These are phyloP conservation scores for Lasiodiplodia citricola DNA, from an alignment of 2,329 filamentous ascomycete species.

Conservation along the genomic window DNA sequence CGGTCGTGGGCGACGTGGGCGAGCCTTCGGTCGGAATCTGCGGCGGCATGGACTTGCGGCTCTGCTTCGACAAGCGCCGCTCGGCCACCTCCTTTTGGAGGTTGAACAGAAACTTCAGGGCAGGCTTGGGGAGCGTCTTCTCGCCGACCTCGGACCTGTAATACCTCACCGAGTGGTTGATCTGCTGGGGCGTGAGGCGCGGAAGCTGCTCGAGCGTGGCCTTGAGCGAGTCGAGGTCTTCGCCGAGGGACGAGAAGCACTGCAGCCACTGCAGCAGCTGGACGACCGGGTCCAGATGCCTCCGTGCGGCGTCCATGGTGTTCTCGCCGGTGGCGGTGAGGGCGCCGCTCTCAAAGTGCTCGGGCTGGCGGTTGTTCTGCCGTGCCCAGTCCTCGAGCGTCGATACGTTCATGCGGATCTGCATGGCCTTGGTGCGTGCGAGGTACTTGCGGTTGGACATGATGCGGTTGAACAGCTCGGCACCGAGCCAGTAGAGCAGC, in stretches of 20 bases:
- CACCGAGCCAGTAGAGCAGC: slow-evolving; percentile 92
- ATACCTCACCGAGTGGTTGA: slow-evolving; percentile 89
- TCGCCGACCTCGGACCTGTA: slow-evolving; percentile 96
- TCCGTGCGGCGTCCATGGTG: slow-evolving; percentile 80
- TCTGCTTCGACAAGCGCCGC: slow-evolving; percentile 30
- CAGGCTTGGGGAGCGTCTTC: slow-evolving; percentile 85
- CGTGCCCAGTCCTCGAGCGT: slow-evolving; percentile 95
- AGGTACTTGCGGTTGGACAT: slow-evolving; percentile 96
- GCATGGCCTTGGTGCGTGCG: slow-evolving; percentile 97
- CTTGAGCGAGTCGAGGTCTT: slow-evolving; percentile 87
- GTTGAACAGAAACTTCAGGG: slow-evolving; percentile 81
- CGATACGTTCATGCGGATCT: slow-evolving; percentile 98
- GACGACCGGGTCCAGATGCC: slow-evolving; percentile 87
- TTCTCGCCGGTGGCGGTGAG: slow-evolving; percentile 84
- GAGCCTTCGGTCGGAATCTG: slow-evolving; percentile 12
- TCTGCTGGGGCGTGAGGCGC: slow-evolving; percentile 80
- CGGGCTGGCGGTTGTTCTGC: slow-evolving; percentile 88
- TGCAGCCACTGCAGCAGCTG: slow-evolving; percentile 97
- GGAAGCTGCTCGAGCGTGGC: slow-evolving; percentile 89
- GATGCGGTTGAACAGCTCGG: slow-evolving; percentile 96
- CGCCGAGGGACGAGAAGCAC: slow-evolving; percentile 91
- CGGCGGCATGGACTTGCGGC: slow-evolving; percentile 23
- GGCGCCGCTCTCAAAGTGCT: slow-evolving; percentile 93
- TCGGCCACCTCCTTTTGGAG: slow-evolving; percentile 75
- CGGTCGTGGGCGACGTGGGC: slow-evolving; percentile 5